Conservation (phyloP, 345 rosid genomes). For the Iberis pinnata region DNA sequence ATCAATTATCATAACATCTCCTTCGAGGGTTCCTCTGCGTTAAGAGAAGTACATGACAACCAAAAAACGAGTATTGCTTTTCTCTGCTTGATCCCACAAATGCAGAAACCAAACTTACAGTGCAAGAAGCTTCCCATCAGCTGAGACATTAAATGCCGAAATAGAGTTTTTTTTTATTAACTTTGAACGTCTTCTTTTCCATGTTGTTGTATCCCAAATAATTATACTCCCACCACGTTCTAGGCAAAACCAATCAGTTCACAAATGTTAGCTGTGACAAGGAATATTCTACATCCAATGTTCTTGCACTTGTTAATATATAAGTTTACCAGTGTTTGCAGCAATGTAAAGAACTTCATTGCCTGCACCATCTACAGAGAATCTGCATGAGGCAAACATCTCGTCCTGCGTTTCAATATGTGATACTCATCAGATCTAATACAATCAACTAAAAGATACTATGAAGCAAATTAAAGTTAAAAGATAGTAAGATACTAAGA, state of each 20-base stretch:
- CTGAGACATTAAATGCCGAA: constrained; percentile 68
- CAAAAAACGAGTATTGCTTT: neutral
- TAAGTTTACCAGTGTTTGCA: constrained; percentile 61
- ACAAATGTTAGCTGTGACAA: neutral
- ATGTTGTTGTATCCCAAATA: constrained; percentile 61
- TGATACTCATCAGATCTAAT: constrained; percentile 19
- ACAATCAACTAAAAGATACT: neutral
- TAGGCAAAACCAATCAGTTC: constrained; percentile 21
- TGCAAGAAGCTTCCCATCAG: constrained; percentile 75
- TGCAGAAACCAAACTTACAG: constrained; percentile 32
- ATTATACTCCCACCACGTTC: constrained; percentile 62
- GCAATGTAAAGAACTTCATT: constrained; percentile 52
- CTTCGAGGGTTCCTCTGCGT: constrained; percentile 67
- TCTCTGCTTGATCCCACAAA: neutral
- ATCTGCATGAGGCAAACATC: constrained; percentile 71
- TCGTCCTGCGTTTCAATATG: constrained; percentile 55
- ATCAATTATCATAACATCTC: constrained; percentile 55
- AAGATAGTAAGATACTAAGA: constrained; percentile 2
- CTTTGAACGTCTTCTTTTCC: constrained; percentile 57
- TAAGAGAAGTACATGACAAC: neutral
- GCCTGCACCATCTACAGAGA: constrained; percentile 44
- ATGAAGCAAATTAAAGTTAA: neutral
- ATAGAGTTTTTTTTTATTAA: constrained; percentile 46
- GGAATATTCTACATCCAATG: neutral
- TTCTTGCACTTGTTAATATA: constrained; percentile 1